Evolutionary conservation across 2,329 filamentous ascomycete species (phyloP).

Genomic region (Aspergillus sojae): DNA sequence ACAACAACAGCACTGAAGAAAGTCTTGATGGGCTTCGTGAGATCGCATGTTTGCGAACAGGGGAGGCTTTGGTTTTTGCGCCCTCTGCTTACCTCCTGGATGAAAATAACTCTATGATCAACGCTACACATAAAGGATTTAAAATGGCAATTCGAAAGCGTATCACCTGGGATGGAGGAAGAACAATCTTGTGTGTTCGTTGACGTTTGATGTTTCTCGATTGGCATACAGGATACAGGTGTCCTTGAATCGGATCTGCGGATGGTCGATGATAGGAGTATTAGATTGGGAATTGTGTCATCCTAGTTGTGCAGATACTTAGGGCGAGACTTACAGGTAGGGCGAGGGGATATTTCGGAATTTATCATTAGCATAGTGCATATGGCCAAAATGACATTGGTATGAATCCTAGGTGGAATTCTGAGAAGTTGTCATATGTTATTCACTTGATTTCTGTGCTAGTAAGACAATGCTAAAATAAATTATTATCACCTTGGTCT

Average conservation of each 20-base stretch:
- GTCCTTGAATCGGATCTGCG: not conserved
- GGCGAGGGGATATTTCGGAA: not conserved
- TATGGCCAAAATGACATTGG: not conserved
- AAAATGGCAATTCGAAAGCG: conserved; percentile 26
- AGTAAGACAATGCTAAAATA: not conserved
- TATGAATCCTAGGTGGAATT: not conserved
- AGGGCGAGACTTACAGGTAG: not conserved
- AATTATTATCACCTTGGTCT: not conserved
- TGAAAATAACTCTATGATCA: conserved; percentile 11
- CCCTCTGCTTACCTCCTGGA: conserved; percentile 25
- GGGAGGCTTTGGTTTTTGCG: conserved; percentile 30
- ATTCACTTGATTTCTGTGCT: not conserved
- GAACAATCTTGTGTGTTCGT: conserved; percentile 24
- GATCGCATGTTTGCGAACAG: conserved; percentile 27
- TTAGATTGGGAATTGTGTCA: not conserved
- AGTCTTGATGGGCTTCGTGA: conserved; percentile 18
- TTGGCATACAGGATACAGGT: not conserved
- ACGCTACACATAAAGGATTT: conserved; percentile 23
- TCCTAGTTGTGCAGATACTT: not conserved
- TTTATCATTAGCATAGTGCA: not conserved
- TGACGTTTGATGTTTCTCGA: not conserved
- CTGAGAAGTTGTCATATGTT: not conserved
- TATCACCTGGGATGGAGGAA: conserved; percentile 29
- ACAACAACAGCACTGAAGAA: not conserved
- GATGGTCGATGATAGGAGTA: not conserved